Base-by-base conservation (phyloP, 148 eudicot genomes). In the Nepenthes gracilis region DNA sequence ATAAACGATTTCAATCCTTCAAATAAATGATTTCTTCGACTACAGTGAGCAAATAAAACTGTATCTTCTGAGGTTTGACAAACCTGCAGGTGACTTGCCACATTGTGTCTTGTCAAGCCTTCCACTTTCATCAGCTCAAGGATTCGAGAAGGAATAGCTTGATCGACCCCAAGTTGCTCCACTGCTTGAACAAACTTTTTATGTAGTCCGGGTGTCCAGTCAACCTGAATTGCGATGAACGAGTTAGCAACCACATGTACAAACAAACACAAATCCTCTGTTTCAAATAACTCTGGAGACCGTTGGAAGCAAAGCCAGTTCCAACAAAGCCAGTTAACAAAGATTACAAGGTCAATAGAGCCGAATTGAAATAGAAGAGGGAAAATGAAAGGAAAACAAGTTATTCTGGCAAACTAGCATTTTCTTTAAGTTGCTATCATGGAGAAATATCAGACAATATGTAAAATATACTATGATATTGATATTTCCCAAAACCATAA, bases 81-180 rank as follows among this genome's bases (percentile, higher is more conserved):
- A 49, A 88, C 96, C 96, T 88, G 96, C 53, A 88, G 85, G 78
- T 88, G 96, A 73, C 96, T 88, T 34, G 93, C 96, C 55, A 88
- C 67, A 36, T 88, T 88, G 77, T 88, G 93, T 58, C 96, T 72
- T 7, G 96, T 88, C 64, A 88, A 64, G 50, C 96, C 96, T 57
- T 85, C 84, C 13, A 83, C 96, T 64, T 85, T 80, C 96, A 88
- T 88, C 33, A 88, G 57, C 67, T 85, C 93, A 36, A 85, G 72
- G 48, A 88, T 88, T 43, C 92, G 83, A 65, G 96, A 85, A 64
- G 96, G 96, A 59, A 88, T 85, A 61, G 96, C 96, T 74, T 83
- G 93, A 70, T 85, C 93, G 36, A 85, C 83, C 56, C 93, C 93
- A 12, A 88, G 82, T 83, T 88, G 71, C 69, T 88, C 93, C 61